Base-by-base conservation (phyloP, 768 basidiomycete genomes). In the Panus rudis region DNA sequence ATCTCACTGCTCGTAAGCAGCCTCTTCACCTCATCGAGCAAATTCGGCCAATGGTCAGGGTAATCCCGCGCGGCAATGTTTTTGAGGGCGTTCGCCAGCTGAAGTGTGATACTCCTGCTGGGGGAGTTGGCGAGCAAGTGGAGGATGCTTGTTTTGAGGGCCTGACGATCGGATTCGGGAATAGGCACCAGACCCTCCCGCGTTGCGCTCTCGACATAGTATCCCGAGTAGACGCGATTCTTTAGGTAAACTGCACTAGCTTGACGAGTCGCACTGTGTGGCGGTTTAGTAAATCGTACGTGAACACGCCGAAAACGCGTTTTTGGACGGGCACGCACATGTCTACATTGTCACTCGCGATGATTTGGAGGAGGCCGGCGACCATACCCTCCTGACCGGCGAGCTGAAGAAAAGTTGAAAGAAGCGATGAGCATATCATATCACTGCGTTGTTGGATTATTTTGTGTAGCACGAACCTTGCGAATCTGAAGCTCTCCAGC, bases 241-340 rank as follows among this genome's bases (percentile, higher is more conserved):
- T 94, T 94, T 55, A 93, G 71, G 76, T 84, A 94, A 17, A 94
- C 86, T 12, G 84, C 74, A 52, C 84, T 82, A 0, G 91, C 84
- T 55, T 92, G 88, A 30, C 89, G 85, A 43, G 84, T 88, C 20
- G 86, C 73, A 45, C 86, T 90, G 60, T 21, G 38, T 5, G 17
- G 43, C 42, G 43, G 32, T 31, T 31, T n/a, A n/a, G n/a, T 33
- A 54, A 39, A 49, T 42, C 27, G 46, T 23, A 16, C 41, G 20
- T 8, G 21, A 28, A 31, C 13, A 4, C 16, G 50, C 12, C 20
- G 6, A 52, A 58, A 42, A 65, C 68, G 71, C 68, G 68, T 65
- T 49, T n/a, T n/a, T n/a, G n/a, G n/a, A n/a, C 28, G 39, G 58
- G 76, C 80, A 71, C 59, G 45, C 57, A 92, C 82, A 78, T 66